Conservation (phyloP, 192 early-diverging fungal species). For the Umbelopsis sp. region DNA sequence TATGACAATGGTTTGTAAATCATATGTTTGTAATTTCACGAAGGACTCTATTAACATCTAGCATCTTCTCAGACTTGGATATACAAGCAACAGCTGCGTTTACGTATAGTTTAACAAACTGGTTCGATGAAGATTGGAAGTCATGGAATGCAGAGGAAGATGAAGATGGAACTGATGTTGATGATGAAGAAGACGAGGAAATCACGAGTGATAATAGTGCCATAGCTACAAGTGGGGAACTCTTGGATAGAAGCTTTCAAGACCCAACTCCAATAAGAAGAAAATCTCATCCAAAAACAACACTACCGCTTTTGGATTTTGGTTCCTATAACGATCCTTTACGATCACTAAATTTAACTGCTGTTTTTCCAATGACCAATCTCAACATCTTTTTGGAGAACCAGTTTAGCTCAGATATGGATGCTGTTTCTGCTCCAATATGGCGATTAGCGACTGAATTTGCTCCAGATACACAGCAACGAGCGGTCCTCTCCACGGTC, state of each 20-base stretch:
- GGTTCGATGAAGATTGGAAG: slow-evolving; percentile 61
- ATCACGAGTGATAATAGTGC: background rate
- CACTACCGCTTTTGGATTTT: slow-evolving; percentile 45
- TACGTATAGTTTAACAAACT: slow-evolving; percentile 56
- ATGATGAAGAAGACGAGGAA: background rate
- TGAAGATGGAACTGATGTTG: slow-evolving; percentile 11
- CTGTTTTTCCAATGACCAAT: slow-evolving; percentile 48
- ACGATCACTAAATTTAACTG: slow-evolving; percentile 45
- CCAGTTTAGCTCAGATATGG: slow-evolving; percentile 49
- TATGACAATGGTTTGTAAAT: slow-evolving; percentile 28
- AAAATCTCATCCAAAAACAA: slow-evolving; percentile 23
- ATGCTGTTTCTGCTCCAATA: slow-evolving; percentile 49
- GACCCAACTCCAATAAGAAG: slow-evolving; percentile 1
- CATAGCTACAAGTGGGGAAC: slow-evolving; percentile 11
- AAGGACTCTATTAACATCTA: background rate
- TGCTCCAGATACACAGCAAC: slow-evolving; percentile 42
- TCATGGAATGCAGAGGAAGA: slow-evolving; percentile 28
- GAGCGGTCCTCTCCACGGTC: slow-evolving; percentile 43
- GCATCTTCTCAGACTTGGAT: background rate
- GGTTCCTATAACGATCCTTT: slow-evolving; percentile 60
- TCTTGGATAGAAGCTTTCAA: slow-evolving; percentile 6
- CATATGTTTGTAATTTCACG: background rate
- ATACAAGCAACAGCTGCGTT: slow-evolving; percentile 41
- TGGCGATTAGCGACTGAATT: slow-evolving; percentile 49
- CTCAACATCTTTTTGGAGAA: slow-evolving; percentile 43